Percentiles rank a stretch among this genome's conserved stretches.
phyloP scores from a whole-genome alignment of 2,329 filamentous ascomycete species.

The Xylaria multiplex region DNA sequence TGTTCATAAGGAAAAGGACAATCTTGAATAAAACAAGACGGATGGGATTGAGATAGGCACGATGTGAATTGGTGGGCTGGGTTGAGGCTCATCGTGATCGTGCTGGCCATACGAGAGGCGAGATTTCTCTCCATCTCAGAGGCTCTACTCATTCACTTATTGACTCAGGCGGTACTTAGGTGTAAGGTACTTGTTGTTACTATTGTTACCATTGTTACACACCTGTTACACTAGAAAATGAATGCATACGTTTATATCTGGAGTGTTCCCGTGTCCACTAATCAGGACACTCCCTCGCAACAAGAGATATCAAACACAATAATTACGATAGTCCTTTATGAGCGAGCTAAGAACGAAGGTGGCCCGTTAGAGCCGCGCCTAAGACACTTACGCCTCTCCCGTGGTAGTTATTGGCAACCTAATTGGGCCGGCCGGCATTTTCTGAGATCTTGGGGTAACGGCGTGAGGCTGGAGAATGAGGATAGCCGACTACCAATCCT shows the following conservation, averaged over 20 bases:
- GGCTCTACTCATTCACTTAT: neutral
- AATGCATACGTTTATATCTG: neutral
- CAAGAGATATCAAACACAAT: neutral
- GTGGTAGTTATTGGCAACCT: constrained; percentile 14
- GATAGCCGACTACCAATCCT: neutral
- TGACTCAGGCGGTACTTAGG: too few relatives aligned
- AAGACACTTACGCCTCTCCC: constrained; percentile 7
- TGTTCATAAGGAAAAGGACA: too few relatives aligned
- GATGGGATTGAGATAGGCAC: too few relatives aligned
- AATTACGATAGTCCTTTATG: constrained; percentile 9
- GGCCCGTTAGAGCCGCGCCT: constrained; percentile 3
- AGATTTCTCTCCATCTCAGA: neutral
- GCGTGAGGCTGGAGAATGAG: constrained; percentile 27
- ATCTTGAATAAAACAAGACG: too few relatives aligned
- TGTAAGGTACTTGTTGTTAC: neutral
- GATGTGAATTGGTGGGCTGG: neutral
- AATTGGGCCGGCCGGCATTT: constrained; percentile 14
- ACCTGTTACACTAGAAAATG: neutral
- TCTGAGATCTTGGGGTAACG: constrained; percentile 14
- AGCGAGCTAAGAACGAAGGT: constrained; percentile 7
- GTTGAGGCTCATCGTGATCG: neutral
- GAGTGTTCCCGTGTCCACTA: neutral
- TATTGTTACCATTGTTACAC: neutral
- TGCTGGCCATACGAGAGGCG: neutral
- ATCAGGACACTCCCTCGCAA: neutral